phyloP scores from a whole-genome alignment of 2,329 filamentous ascomycete species.

The Rutstroemia sydowiana region DNA sequence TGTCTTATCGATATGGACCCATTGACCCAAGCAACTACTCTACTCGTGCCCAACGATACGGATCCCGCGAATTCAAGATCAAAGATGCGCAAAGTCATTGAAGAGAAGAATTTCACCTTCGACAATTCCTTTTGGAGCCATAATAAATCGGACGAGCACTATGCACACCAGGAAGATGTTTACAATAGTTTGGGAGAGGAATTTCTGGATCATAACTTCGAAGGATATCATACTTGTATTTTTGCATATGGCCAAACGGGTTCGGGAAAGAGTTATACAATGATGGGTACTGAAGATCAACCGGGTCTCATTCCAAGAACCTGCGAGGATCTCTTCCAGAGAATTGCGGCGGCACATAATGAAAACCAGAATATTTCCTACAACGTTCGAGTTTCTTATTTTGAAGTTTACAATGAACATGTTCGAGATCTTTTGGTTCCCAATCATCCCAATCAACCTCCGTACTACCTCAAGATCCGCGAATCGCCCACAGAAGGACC shows the following conservation, averaged over 20 bases:
- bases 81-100: constrained; percentile 65
- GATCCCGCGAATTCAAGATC: constrained; percentile 48
- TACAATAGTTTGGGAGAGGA: constrained; percentile 93
- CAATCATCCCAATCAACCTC: constrained; percentile 76
- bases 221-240: constrained; percentile 97
- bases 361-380: no score
- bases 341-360: constrained; percentile 67
- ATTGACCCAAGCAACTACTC: constrained; percentile 72
- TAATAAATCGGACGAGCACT: constrained; percentile 69
- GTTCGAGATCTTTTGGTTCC: constrained; percentile 77
- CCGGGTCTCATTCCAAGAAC: constrained; percentile 94
- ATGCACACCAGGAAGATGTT: constrained; percentile 85
- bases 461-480: constrained; percentile 94
- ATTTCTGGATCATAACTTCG: constrained; percentile 98
- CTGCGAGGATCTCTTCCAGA: constrained; percentile 77
- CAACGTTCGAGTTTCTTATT: constrained; percentile 97
- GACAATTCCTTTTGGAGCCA: constrained; percentile 99
- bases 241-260: constrained; percentile 98
- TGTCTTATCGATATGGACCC: constrained; percentile 93
- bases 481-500: constrained; percentile 98
- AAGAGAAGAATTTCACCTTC: constrained; percentile 90
- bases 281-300: constrained; percentile 93
- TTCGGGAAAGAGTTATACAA: constrained; percentile 97
- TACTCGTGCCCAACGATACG: constrained; percentile 59
- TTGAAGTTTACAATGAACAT: constrained; percentile 97